Evolutionary conservation across 768 basidiomycete species (phyloP), one percentile per base, ranked within the genome.

Genomic region (Kondoa malvinella): DNA sequence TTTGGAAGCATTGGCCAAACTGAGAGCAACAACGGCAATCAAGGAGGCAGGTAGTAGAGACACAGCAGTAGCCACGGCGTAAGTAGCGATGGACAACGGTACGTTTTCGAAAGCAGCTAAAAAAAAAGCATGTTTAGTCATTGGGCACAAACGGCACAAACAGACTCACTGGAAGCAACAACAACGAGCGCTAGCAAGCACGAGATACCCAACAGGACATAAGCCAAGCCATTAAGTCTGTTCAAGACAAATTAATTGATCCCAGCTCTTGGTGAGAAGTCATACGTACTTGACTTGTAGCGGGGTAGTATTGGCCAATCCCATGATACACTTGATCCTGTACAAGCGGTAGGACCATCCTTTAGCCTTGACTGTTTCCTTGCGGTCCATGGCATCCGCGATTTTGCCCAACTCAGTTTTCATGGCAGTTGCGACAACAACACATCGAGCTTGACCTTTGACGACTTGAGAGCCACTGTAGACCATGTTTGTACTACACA

Each of bases 1-100:
- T 27, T 79, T 78, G 8, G 77, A 77, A 1, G 79, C 80, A 17
- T 81, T 81, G 33, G 84, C 82, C 60, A 84, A 74, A 0, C 82
- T 17, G 0, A 65, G 15, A 12, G 30, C 30, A 17, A 65, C 64
- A 26, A 65, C 59, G 4, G 27, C 59, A 30, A 65, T 50, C 1
- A 68, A n/a, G 25, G 56, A 31, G 57, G 78, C 78, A 57, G 76
- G 78, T 1, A 79, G 71, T 57, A 79, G 76, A 1, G 77, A 78
- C 4, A 79, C 77, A 30, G 77, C 78, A 34, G 77, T 75, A 26
- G 77, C 77, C 16, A 79, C 77, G 56, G 77, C 78, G 67, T 78
- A 79, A 27, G 76, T 78, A 3, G 77, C 78, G 64, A 61, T 67
- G 65, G 65, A 70, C 65, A 61, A 56, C 30, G 3, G 17, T 1